Conservation (phyloP, 352 stramenopile genomes). For the Blastocystis sp. region DNA sequence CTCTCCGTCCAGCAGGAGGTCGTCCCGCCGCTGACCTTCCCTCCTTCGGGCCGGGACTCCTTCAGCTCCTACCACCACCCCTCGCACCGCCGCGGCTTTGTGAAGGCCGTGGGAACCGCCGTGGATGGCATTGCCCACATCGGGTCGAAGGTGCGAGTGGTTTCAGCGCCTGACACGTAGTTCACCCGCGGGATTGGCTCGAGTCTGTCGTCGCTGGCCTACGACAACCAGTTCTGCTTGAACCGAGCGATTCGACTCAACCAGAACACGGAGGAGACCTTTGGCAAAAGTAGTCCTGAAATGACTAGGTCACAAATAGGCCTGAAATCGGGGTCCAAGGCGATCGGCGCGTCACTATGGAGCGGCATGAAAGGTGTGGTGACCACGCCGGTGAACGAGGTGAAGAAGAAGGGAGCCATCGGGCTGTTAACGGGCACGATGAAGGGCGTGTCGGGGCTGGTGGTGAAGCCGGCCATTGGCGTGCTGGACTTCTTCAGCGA, state of each 20-base stretch:
- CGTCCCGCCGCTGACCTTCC: neutral
- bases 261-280: slow-evolving; percentile 18
- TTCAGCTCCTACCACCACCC: neutral
- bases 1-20: slow-evolving; percentile 13
- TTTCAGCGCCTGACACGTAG: neutral
- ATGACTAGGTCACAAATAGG: neutral
- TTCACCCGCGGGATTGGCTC: slow-evolving; percentile 34
- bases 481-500: slow-evolving; percentile 44
- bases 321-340: slow-evolving; percentile 29
- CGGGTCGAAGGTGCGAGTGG: neutral
- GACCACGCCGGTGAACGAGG: slow-evolving; percentile 1
- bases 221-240: slow-evolving; percentile 34
- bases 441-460: slow-evolving; percentile 37
- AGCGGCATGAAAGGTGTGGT: slow-evolving; percentile 53
- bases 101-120: slow-evolving; percentile 7
- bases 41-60: neutral
- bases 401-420: slow-evolving; percentile 16
- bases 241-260: slow-evolving; percentile 25
- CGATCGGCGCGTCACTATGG: slow-evolving; percentile 43
- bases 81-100: neutral
- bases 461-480: slow-evolving; percentile 32
- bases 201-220: slow-evolving; percentile 9
- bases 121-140: slow-evolving; percentile 50
- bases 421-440: slow-evolving; percentile 20
- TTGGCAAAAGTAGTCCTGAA: neutral